phyloP scores from a whole-genome alignment of 2,329 filamentous ascomycete species.

The Claviceps maximensis region DNA sequence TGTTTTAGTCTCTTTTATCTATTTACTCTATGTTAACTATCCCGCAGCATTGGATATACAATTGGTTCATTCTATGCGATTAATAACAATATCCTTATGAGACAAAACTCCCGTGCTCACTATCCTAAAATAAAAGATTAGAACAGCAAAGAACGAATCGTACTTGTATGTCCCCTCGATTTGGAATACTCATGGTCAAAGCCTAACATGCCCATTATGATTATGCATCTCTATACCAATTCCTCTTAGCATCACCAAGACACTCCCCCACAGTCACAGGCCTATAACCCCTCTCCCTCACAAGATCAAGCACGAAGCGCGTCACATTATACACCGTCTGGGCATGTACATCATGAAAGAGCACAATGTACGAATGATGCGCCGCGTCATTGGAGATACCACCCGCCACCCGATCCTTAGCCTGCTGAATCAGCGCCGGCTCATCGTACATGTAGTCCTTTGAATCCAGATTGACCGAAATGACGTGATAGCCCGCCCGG shows the following conservation, averaged over 20 bases:
- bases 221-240: slow-evolving; percentile 35
- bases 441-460: slow-evolving; percentile 44
- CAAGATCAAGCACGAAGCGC: not conserved
- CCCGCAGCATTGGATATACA: too few species aligned
- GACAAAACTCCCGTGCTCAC: too few species aligned
- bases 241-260: slow-evolving; percentile 34
- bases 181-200: too few species aligned
- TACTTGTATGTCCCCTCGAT: too few species aligned
- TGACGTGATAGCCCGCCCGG: slow-evolving; percentile 39
- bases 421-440: slow-evolving; percentile 33
- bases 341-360: slow-evolving; percentile 39
- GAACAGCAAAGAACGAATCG: too few species aligned
- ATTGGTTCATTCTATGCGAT: too few species aligned
- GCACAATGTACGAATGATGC: slow-evolving; percentile 31
- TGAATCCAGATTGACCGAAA: slow-evolving; percentile 46
- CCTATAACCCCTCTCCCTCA: slow-evolving; percentile 14
- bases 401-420: slow-evolving; percentile 25
- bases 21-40: too few species aligned
- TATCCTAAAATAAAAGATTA: too few species aligned
- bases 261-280: slow-evolving; percentile 45
- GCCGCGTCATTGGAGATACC: slow-evolving; percentile 20
- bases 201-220: too few species aligned
- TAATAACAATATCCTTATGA: too few species aligned
- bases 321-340: slow-evolving; percentile 30
- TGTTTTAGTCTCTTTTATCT: too few species aligned